Percentiles rank a stretch among this genome's conserved stretches.
These are phyloP conservation scores for Backusella psychrophila DNA, from an alignment of 192 early-diverging fungal species.

Conservation along the genomic window DNA sequence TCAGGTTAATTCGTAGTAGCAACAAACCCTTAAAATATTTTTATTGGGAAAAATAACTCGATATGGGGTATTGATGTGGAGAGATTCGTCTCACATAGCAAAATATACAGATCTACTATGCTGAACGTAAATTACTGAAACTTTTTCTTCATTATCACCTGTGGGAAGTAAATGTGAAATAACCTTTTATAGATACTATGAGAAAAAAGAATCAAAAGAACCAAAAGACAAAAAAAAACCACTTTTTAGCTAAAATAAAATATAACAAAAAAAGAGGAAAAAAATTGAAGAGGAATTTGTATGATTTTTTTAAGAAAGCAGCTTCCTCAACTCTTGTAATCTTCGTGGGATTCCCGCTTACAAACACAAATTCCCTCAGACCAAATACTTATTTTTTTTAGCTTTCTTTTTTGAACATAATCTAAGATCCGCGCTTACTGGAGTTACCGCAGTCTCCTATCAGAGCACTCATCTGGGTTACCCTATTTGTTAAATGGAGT, in stretches of 20 bases:
- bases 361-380: conserved; percentile 5
- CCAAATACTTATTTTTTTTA: neutral
- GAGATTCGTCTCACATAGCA: neutral
- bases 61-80: neutral
- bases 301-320: neutral
- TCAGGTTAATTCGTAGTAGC: neutral
- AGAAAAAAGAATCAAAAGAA: neutral
- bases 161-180: conserved; percentile 4
- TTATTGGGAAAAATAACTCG: neutral
- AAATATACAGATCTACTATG: neutral
- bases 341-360: conserved; percentile 4
- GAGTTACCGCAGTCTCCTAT: neutral
- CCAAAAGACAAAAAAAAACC: neutral
- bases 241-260: neutral
- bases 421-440: conserved; percentile 1
- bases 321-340: neutral
- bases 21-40: neutral
- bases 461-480: conserved; percentile 3
- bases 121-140: neutral
- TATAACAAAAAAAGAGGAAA: neutral
- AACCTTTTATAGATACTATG: neutral
- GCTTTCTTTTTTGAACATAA: neutral
- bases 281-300: neutral
- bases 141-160: neutral
- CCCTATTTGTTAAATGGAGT: neutral